Conservation (phyloP, 805 yeast genomes). For the Starmerella kuoi region DNA sequence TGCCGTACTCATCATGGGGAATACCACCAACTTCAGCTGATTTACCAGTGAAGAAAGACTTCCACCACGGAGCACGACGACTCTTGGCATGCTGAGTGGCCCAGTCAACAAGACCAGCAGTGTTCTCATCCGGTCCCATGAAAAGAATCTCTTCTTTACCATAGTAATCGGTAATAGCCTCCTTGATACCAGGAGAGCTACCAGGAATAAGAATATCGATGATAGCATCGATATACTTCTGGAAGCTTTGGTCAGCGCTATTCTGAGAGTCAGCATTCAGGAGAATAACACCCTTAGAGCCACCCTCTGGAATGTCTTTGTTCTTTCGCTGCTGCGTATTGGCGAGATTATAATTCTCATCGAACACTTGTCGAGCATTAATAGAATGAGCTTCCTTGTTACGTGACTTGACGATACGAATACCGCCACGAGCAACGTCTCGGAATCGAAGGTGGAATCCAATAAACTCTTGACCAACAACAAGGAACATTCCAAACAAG, state of each 20-base stretch:
- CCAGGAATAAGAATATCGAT: slow-evolving; percentile 71
- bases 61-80: slow-evolving; percentile 97
- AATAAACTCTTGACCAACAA: slow-evolving; percentile 91
- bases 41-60: slow-evolving; percentile 94
- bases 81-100: slow-evolving; percentile 85
- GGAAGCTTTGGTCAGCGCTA: slow-evolving; percentile 71
- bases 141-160: slow-evolving; percentile 79
- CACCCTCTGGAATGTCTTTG: slow-evolving; percentile 98
- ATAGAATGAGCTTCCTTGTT: slow-evolving; percentile 72
- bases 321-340: slow-evolving; percentile 92
- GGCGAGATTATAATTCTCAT: slow-evolving; percentile 92
- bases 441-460: slow-evolving; percentile 96
- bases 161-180: slow-evolving; percentile 71
- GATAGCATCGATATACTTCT: slow-evolving; percentile 83
- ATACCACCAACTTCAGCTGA: slow-evolving; percentile 87
- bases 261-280: slow-evolving; percentile 60
- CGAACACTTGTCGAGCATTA: slow-evolving; percentile 80
- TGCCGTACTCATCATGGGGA: slow-evolving; percentile 96
- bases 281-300: slow-evolving; percentile 92
- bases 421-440: slow-evolving; percentile 97
- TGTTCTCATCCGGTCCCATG: slow-evolving; percentile 99
- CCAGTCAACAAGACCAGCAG: slow-evolving; percentile 93
- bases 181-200: slow-evolving; percentile 62
- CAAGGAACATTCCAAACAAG: slow-evolving; percentile 88
- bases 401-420: slow-evolving; percentile 82